Evolutionary conservation across 148 eudicot genomes (phyloP).

Genomic region (Polygonum aviculare): DNA sequence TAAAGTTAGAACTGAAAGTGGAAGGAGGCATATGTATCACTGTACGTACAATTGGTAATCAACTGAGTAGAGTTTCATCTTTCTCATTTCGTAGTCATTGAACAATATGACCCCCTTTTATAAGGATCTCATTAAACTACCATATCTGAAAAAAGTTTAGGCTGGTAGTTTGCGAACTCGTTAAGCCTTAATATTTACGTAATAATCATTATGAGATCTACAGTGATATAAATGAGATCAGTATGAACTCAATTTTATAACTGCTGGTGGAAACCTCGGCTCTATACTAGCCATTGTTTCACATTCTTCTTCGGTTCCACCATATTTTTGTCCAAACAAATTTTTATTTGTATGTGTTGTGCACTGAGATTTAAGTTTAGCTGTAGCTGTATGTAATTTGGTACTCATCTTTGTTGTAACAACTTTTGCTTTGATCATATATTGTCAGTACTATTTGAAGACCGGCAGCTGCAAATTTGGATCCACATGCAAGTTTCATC

Average conservation of each 20-base stretch:
- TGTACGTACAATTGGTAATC: background rate
- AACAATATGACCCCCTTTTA: background rate
- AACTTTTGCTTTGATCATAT: background rate
- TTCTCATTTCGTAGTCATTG: background rate
- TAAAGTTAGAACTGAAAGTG: background rate
- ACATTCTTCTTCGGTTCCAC: background rate
- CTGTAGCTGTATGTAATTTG: background rate
- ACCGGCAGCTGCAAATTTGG: constrained; percentile 96
- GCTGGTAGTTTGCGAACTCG: background rate
- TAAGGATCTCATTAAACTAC: background rate
- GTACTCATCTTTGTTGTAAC: background rate
- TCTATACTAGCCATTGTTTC: background rate
- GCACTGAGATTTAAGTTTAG: background rate
- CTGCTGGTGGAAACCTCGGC: background rate
- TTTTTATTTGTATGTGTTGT: background rate
- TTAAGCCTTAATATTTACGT: background rate
- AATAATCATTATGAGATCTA: background rate
- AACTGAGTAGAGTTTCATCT: background rate
- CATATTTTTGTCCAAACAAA: background rate
- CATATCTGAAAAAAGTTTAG: background rate
- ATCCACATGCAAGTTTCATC: constrained; percentile 95
- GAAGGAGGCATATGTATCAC: background rate
- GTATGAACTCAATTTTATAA: background rate
- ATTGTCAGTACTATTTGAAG: constrained; percentile 74
- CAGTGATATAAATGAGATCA: background rate